Evolutionary conservation across 1,139 yeast species (phyloP).

Genomic region (Magnusiomyces fungicola): DNA sequence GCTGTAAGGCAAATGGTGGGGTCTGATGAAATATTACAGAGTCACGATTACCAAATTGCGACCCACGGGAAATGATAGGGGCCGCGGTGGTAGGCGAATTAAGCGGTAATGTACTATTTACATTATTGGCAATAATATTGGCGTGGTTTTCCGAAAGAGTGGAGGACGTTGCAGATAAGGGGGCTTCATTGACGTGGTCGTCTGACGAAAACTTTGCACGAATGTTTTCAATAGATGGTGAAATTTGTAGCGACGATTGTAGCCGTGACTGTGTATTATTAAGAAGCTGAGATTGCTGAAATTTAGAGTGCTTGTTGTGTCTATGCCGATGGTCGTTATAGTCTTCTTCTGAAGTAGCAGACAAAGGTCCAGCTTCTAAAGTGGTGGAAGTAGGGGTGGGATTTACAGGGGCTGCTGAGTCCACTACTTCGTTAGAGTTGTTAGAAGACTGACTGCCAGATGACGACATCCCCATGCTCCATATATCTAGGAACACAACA

Average conservation of each 20-base stretch:
- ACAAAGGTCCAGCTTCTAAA: too few species aligned
- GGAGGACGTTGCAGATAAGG: neutral
- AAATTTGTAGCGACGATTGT: neutral
- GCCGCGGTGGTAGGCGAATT: neutral
- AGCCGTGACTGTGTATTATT: too few species aligned
- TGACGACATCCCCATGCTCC: conserved; percentile 39
- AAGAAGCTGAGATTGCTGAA: too few species aligned
- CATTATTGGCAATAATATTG: neutral
- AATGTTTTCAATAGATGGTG: conserved; percentile 1
- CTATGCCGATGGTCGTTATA: too few species aligned
- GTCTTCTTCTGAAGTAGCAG: too few species aligned
- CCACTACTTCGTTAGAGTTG: too few species aligned
- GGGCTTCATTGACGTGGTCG: neutral
- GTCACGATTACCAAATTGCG: conserved; percentile 19
- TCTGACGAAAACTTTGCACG: neutral
- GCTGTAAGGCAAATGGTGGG: conserved; percentile 63
- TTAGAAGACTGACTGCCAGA: too few species aligned
- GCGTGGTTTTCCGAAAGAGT: neutral
- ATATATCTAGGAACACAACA: conserved; percentile 60
- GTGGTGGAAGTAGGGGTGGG: too few species aligned
- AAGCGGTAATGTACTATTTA: neutral
- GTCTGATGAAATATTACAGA: conserved; percentile 29
- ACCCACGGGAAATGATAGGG: neutral
- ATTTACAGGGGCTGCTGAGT: too few species aligned
- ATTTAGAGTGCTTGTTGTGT: too few species aligned